These are phyloP conservation scores for Pseudoneurospora amorphoporcata DNA, from an alignment of 495 filamentous ascomycete genomes.

Conservation along the genomic window DNA sequence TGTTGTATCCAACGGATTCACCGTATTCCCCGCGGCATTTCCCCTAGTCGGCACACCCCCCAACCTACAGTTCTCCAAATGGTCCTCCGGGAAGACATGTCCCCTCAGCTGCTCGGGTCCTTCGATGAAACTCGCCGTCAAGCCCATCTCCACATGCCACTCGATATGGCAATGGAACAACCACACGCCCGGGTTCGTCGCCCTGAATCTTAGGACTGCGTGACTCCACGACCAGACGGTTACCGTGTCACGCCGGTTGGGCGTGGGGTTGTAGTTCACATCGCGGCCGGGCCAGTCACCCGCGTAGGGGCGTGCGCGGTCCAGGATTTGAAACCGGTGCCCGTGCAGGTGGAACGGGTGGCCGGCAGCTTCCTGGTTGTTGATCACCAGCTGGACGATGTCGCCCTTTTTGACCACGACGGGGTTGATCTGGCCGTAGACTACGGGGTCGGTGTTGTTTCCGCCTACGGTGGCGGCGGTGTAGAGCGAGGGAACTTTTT, in stretches of 20 bases:
- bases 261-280: slow-evolving; percentile 33
- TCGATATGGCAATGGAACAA: slow-evolving; percentile 77
- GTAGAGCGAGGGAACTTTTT: slow-evolving; percentile 73
- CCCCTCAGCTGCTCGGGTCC: slow-evolving; percentile 50
- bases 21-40: slow-evolving; percentile 67
- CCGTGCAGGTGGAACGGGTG: slow-evolving; percentile 54
- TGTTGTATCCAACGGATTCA: slow-evolving; percentile 48
- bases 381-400: slow-evolving; percentile 68
- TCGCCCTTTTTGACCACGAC: slow-evolving; percentile 54
- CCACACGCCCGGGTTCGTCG: slow-evolving; percentile 68
- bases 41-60: slow-evolving; percentile 43
- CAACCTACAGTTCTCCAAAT: slow-evolving; percentile 47
- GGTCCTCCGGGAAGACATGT: slow-evolving; percentile 51
- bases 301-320: slow-evolving; percentile 31
- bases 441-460: slow-evolving; percentile 45
- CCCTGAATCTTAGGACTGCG: slow-evolving; percentile 48
- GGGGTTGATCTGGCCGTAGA: slow-evolving; percentile 71
- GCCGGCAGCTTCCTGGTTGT: slow-evolving; percentile 60
- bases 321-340: slow-evolving; percentile 68
- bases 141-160: slow-evolving; percentile 67
- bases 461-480: slow-evolving; percentile 55
- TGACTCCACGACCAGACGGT: slow-evolving; percentile 42
- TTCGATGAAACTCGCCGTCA: slow-evolving; percentile 64
- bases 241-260: slow-evolving; percentile 44
- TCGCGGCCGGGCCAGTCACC: slow-evolving; percentile 32